Evolutionary conservation across 2,329 filamentous ascomycete genomes (phyloP).

Genomic region (Nigrospora sphaerica): DNA sequence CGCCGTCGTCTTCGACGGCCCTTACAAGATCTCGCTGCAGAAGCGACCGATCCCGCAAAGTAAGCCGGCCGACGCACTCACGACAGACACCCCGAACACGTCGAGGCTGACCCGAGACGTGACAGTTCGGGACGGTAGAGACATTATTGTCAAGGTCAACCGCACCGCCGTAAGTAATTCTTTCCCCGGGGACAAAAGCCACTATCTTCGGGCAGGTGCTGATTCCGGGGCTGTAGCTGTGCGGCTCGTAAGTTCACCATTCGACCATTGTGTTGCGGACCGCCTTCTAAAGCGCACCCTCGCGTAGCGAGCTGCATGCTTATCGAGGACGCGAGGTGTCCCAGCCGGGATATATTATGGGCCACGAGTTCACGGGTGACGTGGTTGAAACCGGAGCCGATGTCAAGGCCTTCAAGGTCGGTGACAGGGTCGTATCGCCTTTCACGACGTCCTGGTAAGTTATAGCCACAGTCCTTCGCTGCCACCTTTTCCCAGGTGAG

Average conservation of each 20-base stretch:
- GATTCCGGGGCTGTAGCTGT: slow-evolving; percentile 38
- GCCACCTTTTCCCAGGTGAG: too few relatives aligned
- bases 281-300: neutral
- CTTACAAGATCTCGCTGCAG: slow-evolving; percentile 67
- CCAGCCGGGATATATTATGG: slow-evolving; percentile 58
- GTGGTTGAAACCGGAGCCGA: slow-evolving; percentile 60
- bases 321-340: slow-evolving; percentile 76
- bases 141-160: slow-evolving; percentile 77
- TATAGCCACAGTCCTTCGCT: neutral
- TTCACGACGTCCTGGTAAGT: slow-evolving; percentile 75
- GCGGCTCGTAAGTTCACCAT: slow-evolving; percentile 62
- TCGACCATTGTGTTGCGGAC: neutral
- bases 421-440: slow-evolving; percentile 74
- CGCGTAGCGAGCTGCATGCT: slow-evolving; percentile 71
- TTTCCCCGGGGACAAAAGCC: too few relatives aligned
- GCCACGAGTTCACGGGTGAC: slow-evolving; percentile 81
- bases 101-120: slow-evolving; percentile 8
- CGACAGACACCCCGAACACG: too few relatives aligned
- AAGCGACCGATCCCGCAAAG: slow-evolving; percentile 69
- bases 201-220: too few relatives aligned
- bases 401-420: slow-evolving; percentile 63
- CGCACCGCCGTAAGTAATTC: slow-evolving; percentile 51
- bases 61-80: slow-evolving; percentile 14
- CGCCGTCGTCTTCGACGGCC: slow-evolving; percentile 80
- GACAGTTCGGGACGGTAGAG: slow-evolving; percentile 58